A percentile compares a stretch with the other conserved stretches of the same genome.
Conservation (phyloP, 805 yeast genomes). For the Saturnispora ahearnii region DNA sequence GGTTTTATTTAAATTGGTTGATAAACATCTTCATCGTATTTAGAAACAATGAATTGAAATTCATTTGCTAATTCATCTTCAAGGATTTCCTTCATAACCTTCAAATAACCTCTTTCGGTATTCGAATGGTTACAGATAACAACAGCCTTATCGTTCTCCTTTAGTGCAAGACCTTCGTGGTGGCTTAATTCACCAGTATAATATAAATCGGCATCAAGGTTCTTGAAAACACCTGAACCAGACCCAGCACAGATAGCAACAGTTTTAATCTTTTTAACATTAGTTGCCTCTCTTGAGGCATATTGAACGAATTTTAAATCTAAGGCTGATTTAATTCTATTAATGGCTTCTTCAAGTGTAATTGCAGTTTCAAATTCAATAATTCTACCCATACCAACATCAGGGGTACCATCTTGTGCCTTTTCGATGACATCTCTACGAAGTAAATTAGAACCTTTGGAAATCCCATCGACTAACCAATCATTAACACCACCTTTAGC, state of each 20-base stretch:
- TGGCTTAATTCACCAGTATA: constrained; percentile 93
- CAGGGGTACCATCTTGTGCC: constrained; percentile 31
- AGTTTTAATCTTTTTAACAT: constrained; percentile 31
- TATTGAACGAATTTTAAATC: constrained; percentile 53
- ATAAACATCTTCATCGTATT: constrained; percentile 58
- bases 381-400: constrained; percentile 77
- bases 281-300: constrained; percentile 33
- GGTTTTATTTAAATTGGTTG: constrained; percentile 9
- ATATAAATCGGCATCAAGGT: constrained; percentile 55
- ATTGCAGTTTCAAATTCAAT: constrained; percentile 40
- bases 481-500: constrained; percentile 91
- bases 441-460: constrained; percentile 12
- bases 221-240: constrained; percentile 69
- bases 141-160: constrained; percentile 64
- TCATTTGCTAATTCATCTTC: constrained; percentile 17
- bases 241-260: constrained; percentile 95
- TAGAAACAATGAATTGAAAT: constrained; percentile 42
- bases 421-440: constrained; percentile 36
- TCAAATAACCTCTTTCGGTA: constrained; percentile 81
- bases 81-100: constrained; percentile 40
- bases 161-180: constrained; percentile 71
- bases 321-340: constrained; percentile 44
- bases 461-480: constrained; percentile 63
- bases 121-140: constrained; percentile 84
- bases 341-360: constrained; percentile 36